phyloP scores from a whole-genome alignment of 1,284 basidiomycete genomes.

The Grifola frondosa region DNA sequence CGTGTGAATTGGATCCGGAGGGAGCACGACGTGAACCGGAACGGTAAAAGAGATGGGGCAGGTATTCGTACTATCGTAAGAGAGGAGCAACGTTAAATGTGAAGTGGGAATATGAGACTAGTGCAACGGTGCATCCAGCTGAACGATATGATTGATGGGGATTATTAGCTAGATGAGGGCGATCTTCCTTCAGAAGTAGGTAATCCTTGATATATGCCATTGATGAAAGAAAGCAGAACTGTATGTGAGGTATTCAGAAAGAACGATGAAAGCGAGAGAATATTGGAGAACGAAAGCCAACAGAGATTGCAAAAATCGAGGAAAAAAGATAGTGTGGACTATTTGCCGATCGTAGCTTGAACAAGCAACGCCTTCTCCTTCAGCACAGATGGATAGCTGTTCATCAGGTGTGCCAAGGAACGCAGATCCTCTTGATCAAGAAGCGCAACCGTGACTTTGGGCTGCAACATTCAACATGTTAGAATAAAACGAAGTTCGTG shows the following conservation, averaged over 20 bases:
- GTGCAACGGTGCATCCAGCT: not conserved
- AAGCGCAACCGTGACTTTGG: conserved; percentile 79
- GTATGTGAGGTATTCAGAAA: too few species aligned
- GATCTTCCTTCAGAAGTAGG: conserved; percentile 9
- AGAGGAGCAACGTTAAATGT: too few species aligned
- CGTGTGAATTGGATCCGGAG: too few species aligned
- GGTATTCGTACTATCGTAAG: too few species aligned
- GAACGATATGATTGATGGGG: not conserved
- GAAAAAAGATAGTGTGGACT: conserved; percentile 5
- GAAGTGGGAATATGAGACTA: not conserved
- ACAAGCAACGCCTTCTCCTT: conserved; percentile 67
- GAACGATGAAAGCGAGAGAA: not conserved
- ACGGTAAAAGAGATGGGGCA: too few species aligned
- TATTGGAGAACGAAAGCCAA: not conserved
- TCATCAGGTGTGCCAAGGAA: conserved; percentile 82
- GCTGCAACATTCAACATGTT: conserved; percentile 38
- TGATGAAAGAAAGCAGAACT: not conserved
- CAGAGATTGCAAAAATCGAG: conserved; percentile 1
- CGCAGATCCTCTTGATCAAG: conserved; percentile 84
- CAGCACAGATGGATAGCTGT: conserved; percentile 78
- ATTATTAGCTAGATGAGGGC: not conserved
- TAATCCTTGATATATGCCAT: not conserved
- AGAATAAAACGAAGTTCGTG: not conserved
- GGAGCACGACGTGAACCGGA: too few species aligned
- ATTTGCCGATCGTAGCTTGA: conserved; percentile 36